phyloP scores from a whole-genome alignment of 345 rosid genomes.

The Citrus hindsii region DNA sequence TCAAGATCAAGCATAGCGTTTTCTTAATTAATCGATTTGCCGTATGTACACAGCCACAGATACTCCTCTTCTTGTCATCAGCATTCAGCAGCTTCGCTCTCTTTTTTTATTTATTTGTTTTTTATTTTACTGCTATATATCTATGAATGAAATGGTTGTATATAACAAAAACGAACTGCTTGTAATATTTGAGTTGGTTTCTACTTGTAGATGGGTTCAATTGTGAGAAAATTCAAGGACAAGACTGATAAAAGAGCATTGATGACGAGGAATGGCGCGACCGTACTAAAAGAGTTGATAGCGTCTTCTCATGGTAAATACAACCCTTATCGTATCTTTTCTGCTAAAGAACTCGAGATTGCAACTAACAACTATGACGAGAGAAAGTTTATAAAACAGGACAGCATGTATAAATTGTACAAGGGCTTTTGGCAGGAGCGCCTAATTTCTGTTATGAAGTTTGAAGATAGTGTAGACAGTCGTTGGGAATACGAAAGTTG shows the following conservation, averaged over 20 bases:
- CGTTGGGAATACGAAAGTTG: no score
- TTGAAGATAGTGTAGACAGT: no score
- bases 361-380: constrained; percentile 6
- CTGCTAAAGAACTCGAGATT: constrained; percentile 1
- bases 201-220: not conserved
- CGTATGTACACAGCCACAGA: no score
- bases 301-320: not conserved
- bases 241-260: not conserved
- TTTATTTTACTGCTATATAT: no score
- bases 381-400: not conserved
- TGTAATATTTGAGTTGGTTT: not conserved
- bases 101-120: no score
- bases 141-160: no score
- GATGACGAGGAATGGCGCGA: not conserved
- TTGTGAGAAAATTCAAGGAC: not conserved
- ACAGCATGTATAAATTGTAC: not conserved
- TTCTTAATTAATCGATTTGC: no score
- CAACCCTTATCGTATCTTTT: constrained; percentile 1
- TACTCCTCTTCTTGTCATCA: no score
- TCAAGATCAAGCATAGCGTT: no score
- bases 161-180: not conserved
- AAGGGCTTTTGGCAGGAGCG: constrained; percentile 6
- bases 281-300: not conserved
- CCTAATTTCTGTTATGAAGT: constrained; percentile 11
- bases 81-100: no score